phyloP scores from a whole-genome alignment of 441 rosid genomes.

The Bocquillonia castaneifolia region DNA sequence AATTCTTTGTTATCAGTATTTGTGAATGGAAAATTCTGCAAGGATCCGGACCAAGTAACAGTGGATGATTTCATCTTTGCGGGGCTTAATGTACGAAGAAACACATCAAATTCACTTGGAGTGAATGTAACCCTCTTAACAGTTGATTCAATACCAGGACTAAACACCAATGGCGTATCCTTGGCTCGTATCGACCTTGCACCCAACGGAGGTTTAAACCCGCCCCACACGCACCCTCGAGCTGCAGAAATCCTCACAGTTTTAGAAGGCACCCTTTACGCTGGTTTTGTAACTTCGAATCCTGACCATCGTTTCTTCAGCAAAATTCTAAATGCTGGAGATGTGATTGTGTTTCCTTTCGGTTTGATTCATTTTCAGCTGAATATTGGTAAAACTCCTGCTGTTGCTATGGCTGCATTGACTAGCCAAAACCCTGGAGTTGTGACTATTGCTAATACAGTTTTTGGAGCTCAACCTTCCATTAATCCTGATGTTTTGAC shows the following conservation, averaged over 20 bases:
- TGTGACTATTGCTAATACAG: not conserved
- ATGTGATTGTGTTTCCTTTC: slow-evolving; percentile 17
- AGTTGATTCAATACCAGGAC: slow-evolving; percentile 14
- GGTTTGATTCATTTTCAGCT: slow-evolving; percentile 21
- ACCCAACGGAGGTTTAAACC: slow-evolving; percentile 9
- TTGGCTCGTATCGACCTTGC: slow-evolving; percentile 2
- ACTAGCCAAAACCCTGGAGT: slow-evolving; percentile 23
- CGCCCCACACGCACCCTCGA: slow-evolving; percentile 14
- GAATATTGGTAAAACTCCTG: slow-evolving; percentile 15
- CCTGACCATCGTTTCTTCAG: slow-evolving; percentile 18
- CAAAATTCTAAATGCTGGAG: no score
- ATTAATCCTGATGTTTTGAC: slow-evolving; percentile 7
- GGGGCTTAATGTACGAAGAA: slow-evolving; percentile 10
- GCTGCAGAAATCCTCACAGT: not conserved
- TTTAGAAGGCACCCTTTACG: not conserved
- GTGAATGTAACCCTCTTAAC: slow-evolving; percentile 14
- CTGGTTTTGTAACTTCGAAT: slow-evolving; percentile 11
- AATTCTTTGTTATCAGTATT: not conserved
- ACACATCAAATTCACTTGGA: slow-evolving; percentile 10
- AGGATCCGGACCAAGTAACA: not conserved
- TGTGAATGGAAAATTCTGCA: slow-evolving; percentile 16
- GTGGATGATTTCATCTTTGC: slow-evolving; percentile 12
- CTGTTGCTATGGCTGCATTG: slow-evolving; percentile 8
- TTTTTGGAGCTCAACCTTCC: slow-evolving; percentile 9
- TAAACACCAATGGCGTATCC: slow-evolving; percentile 11